A percentile compares a stretch with the other conserved stretches of the same genome.
These are phyloP conservation scores for Tetrahymena malaccensis DNA, from an alignment of 73 alveolate species.

Conservation along the genomic window DNA sequence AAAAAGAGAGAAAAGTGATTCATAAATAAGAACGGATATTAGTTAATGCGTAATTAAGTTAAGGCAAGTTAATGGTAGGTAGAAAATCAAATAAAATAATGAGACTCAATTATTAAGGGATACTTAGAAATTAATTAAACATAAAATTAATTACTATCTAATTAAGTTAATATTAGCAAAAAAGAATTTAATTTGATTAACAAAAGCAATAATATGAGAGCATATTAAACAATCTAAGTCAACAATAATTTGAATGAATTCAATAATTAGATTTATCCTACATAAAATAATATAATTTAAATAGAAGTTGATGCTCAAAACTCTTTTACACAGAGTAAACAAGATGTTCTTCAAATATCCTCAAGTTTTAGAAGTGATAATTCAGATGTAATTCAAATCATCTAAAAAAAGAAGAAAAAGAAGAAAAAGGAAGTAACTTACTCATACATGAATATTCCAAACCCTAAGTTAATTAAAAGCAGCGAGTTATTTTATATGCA, in stretches of 20 bases:
- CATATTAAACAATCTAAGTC: neutral
- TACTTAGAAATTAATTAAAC: neutral
- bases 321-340: too few relatives aligned
- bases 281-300: too few relatives aligned
- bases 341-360: neutral
- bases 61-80: neutral
- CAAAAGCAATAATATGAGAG: neutral
- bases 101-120: neutral
- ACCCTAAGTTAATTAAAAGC: neutral
- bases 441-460: neutral
- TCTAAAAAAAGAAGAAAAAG: neutral
- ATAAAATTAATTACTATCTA: neutral
- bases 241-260: too few relatives aligned
- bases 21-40: neutral
- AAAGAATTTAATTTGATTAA: too few relatives aligned
- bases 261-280: neutral
- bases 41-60: neutral
- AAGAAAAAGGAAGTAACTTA: neutral
- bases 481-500: neutral
- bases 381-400: neutral
- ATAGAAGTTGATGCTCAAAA: neutral
- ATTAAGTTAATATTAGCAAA: neutral
- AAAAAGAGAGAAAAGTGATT: neutral
- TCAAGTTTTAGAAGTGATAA: neutral
- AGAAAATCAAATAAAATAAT: neutral